These are phyloP conservation scores for Rosa rugosa DNA, from an alignment of 306 rosid genomes.

Conservation along the genomic window DNA sequence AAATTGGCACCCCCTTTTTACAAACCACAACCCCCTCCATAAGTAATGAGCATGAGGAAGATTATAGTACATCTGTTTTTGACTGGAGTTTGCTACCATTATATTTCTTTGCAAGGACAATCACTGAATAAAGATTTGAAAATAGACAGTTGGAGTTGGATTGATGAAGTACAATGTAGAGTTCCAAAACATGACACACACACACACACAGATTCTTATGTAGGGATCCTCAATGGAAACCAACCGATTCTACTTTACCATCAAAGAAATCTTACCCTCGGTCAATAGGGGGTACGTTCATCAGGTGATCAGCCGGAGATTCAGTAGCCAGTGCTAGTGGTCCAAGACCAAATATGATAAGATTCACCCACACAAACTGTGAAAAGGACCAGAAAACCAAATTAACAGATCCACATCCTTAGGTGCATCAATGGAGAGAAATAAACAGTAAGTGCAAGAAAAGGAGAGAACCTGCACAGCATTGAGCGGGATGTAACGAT, in stretches of 20 bases:
- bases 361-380: constrained; percentile 95
- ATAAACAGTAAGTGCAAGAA: constrained; percentile 12
- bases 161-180: not conserved
- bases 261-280: constrained; percentile 44
- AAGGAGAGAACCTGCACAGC: constrained; percentile 71
- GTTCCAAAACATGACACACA: too few relatives aligned
- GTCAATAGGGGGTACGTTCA: constrained; percentile 66
- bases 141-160: not conserved
- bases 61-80: not conserved
- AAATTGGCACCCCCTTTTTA: too few relatives aligned
- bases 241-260: not conserved
- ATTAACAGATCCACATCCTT: not conserved
- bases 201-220: too few relatives aligned
- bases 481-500: constrained; percentile 75
- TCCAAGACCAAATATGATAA: constrained; percentile 86
- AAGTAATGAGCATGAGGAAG: too few relatives aligned
- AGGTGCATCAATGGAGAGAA: constrained; percentile 10
- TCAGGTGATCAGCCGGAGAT: constrained; percentile 78
- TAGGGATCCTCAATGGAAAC: not conserved
- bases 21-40: too few relatives aligned
- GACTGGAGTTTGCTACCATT: not conserved
- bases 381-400: constrained; percentile 11
- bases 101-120: not conserved
- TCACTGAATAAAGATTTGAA: not conserved
- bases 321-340: constrained; percentile 87